Conservation (phyloP, 1,284 basidiomycete species). For the Microbotryum silenes-acaulis region DNA sequence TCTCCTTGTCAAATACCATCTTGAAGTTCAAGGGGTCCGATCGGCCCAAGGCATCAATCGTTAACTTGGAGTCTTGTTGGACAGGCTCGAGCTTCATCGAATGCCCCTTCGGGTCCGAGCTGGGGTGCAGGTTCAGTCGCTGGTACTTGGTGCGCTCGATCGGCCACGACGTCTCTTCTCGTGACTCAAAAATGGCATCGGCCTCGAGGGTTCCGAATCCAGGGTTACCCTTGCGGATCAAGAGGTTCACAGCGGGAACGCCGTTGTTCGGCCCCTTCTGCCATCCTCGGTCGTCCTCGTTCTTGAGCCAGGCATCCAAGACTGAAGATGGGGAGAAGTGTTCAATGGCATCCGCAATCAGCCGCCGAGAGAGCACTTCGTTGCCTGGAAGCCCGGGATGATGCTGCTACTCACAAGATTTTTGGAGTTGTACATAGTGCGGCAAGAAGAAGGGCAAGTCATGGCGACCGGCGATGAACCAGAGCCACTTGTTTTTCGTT, state of each 20-base stretch:
- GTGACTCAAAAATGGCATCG: slow-evolving; percentile 35
- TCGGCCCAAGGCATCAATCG: slow-evolving; percentile 26
- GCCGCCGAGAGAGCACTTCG: not conserved
- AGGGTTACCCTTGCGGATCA: slow-evolving; percentile 39
- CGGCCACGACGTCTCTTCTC: slow-evolving; percentile 37
- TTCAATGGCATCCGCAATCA: not conserved
- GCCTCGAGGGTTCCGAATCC: slow-evolving; percentile 38
- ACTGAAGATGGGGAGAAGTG: slow-evolving; percentile 12
- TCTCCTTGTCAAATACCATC: slow-evolving; percentile 33
- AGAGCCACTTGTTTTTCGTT: slow-evolving; percentile 40
- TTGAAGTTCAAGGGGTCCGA: slow-evolving; percentile 29
- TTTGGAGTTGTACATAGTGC: slow-evolving; percentile 37
- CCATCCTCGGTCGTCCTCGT: slow-evolving; percentile 35
- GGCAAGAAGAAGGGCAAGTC: slow-evolving; percentile 40
- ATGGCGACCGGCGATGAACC: slow-evolving; percentile 39
- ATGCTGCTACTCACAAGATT: slow-evolving; percentile 24
- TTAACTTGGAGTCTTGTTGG: slow-evolving; percentile 3
- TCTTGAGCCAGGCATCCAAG: slow-evolving; percentile 38
- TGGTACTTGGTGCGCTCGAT: slow-evolving; percentile 36
- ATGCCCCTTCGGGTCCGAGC: not conserved
- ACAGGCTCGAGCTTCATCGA: not conserved
- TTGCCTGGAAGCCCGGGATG: not conserved
- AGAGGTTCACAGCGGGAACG: slow-evolving; percentile 37
- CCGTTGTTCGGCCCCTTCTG: slow-evolving; percentile 36
- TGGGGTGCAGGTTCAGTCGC: slow-evolving; percentile 33